A percentile compares a stretch with the other conserved stretches of the same genome.
Conservation (phyloP, 805 yeast genomes). For the Candida montana region DNA sequence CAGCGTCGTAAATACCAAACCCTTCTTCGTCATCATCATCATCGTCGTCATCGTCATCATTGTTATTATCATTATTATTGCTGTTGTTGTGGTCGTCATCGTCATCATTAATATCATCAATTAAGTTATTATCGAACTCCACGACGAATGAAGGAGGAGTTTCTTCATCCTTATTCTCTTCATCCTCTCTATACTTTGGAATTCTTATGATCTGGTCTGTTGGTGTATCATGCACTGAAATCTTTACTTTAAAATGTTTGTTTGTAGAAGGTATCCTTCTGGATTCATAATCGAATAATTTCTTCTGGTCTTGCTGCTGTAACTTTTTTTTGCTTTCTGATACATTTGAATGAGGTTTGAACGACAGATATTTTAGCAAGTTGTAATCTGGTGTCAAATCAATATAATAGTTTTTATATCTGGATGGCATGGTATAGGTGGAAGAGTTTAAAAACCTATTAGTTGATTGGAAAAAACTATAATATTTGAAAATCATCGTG, state of each 20-base stretch:
- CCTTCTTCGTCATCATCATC: constrained; percentile 1
- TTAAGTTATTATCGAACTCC: constrained; percentile 10
- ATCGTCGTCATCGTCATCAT: constrained; percentile 1
- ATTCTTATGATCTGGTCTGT: constrained; percentile 21
- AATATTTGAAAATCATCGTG: constrained; percentile 11
- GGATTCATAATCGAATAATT: not conserved
- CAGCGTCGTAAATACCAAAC: constrained; percentile 2
- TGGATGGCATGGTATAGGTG: constrained; percentile 10
- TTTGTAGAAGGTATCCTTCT: constrained; percentile 1
- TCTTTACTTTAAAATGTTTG: constrained; percentile 14
- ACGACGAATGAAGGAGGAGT: constrained; percentile 23
- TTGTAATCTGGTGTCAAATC: constrained; percentile 21
- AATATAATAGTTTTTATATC: constrained; percentile 16
- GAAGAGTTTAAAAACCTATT: constrained; percentile 13
- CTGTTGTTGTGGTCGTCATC: too few relatives aligned
- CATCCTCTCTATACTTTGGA: constrained; percentile 18
- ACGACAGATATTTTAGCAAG: constrained; percentile 9
- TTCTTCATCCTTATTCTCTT: constrained; percentile 16
- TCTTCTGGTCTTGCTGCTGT: not conserved
- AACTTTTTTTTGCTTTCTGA: not conserved
- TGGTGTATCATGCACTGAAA: constrained; percentile 19
- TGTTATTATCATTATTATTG: constrained; percentile 2
- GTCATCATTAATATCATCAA: constrained; percentile 1
- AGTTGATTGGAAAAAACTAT: constrained; percentile 12
- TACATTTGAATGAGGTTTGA: constrained; percentile 1